Percentiles rank a stretch among this genome's conserved stretches.
Evolutionary conservation across 2,329 filamentous ascomycete species (phyloP).

Genomic region (Stachybotrys chartarum): DNA sequence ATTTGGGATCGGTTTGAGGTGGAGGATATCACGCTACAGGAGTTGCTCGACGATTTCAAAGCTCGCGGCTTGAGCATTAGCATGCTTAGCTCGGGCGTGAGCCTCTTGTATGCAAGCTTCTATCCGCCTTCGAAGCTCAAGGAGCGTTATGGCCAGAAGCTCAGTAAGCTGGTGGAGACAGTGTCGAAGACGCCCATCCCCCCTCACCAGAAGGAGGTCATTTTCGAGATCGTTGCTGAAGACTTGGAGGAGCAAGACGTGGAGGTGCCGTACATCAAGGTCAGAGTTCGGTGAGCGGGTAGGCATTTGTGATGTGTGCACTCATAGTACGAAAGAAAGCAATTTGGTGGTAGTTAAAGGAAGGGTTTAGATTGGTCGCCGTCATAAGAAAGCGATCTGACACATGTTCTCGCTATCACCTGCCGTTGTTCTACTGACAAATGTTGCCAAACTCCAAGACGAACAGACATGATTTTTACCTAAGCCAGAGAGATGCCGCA

Average conservation of each 20-base stretch:
- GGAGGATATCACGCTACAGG: constrained; percentile 72
- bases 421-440: no score
- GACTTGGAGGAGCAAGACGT: constrained; percentile 87
- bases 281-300: constrained; percentile 49
- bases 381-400: no score
- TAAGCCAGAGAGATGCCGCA: no score
- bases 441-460: no score
- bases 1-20: constrained; percentile 98
- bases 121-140: constrained; percentile 73
- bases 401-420: no score
- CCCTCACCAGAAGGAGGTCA: constrained; percentile 86
- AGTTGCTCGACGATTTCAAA: constrained; percentile 79
- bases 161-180: constrained; percentile 80
- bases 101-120: constrained; percentile 88
- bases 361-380: no score
- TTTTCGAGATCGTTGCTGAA: constrained; percentile 92
- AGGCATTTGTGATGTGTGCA: not conserved
- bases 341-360: no score
- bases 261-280: constrained; percentile 93
- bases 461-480: no score
- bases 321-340: no score
- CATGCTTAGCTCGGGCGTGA: constrained; percentile 97
- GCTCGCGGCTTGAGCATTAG: constrained; percentile 73
- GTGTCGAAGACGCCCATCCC: constrained; percentile 92
- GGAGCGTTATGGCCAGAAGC: constrained; percentile 74